Conservation (phyloP, 169 alveolate genomes). For the Cryptosporidium viatorum region DNA sequence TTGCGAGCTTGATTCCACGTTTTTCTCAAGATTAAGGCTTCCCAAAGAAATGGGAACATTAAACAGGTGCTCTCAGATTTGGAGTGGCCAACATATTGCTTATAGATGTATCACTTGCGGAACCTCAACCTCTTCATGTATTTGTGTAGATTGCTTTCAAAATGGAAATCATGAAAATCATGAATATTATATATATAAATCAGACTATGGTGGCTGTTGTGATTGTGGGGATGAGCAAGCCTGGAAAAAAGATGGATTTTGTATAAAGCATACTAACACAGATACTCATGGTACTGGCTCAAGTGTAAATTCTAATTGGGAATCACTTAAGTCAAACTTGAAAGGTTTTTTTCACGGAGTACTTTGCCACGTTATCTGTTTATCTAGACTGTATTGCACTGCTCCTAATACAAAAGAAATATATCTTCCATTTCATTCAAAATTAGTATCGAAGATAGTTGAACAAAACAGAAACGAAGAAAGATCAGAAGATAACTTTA, state of each 20-base stretch:
- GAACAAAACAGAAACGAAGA: slow-evolving; percentile 17
- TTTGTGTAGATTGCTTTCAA: slow-evolving; percentile 79
- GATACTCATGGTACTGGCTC: not conserved
- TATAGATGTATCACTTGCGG: slow-evolving; percentile 80
- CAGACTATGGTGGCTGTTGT: slow-evolving; percentile 81
- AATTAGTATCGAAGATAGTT: slow-evolving; percentile 9
- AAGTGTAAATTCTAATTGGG: not conserved
- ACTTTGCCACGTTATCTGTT: slow-evolving; percentile 41
- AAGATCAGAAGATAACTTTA: not conserved
- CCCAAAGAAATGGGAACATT: slow-evolving; percentile 1
- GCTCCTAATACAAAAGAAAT: slow-evolving; percentile 55
- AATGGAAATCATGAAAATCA: slow-evolving; percentile 76
- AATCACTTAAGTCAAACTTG: not conserved
- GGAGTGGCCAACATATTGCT: slow-evolving; percentile 80
- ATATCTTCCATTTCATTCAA: slow-evolving; percentile 49
- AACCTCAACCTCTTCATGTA: slow-evolving; percentile 76
- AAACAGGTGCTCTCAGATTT: slow-evolving; percentile 76
- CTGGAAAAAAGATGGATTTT: slow-evolving; percentile 77
- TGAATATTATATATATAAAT: slow-evolving; percentile 77
- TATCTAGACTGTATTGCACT: slow-evolving; percentile 38
- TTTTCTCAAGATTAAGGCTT: slow-evolving; percentile 38
- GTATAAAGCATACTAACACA: slow-evolving; percentile 56
- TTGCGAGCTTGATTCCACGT: not conserved
- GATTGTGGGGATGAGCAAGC: slow-evolving; percentile 81
- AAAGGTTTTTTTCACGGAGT: slow-evolving; percentile 36